Evolutionary conservation across 108 stramenopile genomes (phyloP).

Genomic region (Fragilaria crotonensis): DNA sequence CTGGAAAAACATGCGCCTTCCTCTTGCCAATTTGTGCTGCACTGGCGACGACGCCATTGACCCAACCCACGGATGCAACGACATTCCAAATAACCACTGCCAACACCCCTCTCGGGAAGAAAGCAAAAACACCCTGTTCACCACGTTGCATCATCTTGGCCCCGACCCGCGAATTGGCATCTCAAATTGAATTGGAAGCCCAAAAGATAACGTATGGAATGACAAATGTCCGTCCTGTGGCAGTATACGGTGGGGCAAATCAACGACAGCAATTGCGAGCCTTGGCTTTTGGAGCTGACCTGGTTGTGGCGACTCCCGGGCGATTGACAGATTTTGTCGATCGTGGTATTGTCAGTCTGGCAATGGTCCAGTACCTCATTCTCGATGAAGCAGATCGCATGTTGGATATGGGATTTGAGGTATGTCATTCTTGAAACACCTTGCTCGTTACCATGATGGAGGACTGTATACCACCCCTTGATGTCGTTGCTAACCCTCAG

Average conservation of each 20-base stretch:
- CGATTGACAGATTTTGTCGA: conserved; percentile 83
- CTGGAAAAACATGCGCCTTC: conserved; percentile 76
- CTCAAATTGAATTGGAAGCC: conserved; percentile 72
- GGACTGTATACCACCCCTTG: no score
- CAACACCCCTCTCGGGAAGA: no score
- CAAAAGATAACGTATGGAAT: conserved; percentile 31
- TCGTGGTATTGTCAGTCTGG: conserved; percentile 65
- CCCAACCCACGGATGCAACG: conserved; percentile 32
- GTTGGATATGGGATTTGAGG: conserved; percentile 95
- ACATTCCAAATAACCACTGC: no score
- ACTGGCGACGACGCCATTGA: conserved; percentile 39
- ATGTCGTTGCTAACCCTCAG: no score
- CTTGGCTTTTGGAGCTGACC: conserved; percentile 9
- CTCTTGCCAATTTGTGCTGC: conserved; percentile 34
- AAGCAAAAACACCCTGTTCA: no score
- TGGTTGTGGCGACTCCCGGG: conserved; percentile 89
- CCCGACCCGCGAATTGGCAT: conserved; percentile 85
- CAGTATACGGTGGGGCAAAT: conserved; percentile 60
- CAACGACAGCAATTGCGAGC: conserved; percentile 30
- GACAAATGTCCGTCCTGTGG: conserved; percentile 25
- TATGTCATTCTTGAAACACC: conserved; percentile 24
- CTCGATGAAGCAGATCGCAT: conserved; percentile 92
- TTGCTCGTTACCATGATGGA: no score
- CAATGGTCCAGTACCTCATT: conserved; percentile 68
- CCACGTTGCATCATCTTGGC: conserved; percentile 80